phyloP scores from a whole-genome alignment of 2,329 filamentous ascomycete species.

The Diaporthe batatas region DNA sequence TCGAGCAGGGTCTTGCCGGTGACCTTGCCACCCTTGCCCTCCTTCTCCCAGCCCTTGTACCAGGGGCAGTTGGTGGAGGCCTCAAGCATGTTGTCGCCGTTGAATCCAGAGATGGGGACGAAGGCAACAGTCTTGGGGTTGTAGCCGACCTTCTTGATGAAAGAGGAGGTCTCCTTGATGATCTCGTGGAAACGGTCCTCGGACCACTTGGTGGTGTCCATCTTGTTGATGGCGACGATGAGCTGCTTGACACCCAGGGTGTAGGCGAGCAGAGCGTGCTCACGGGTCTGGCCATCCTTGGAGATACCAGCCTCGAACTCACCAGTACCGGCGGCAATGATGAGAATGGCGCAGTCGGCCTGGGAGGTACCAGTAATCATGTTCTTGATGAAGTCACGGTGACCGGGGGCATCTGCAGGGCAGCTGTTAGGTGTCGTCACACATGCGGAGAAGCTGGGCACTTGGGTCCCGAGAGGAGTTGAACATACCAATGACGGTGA shows the following conservation, averaged over 20 bases:
- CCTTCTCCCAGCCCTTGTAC: constrained; percentile 99
- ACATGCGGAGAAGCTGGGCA: constrained; percentile 30
- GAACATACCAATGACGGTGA: constrained; percentile 92
- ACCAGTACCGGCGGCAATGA: constrained; percentile 99
- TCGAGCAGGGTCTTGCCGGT: constrained; percentile 98
- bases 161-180: constrained; percentile 99
- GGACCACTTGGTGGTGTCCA: constrained; percentile 99
- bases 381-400: constrained; percentile 99
- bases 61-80: constrained; percentile 94
- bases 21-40: constrained; percentile 88
- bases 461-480: not conserved
- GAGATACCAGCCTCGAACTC: constrained; percentile 99
- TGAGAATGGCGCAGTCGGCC: constrained; percentile 99
- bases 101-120: constrained; percentile 99
- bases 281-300: constrained; percentile 99
- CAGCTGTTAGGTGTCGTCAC: constrained; percentile 42
- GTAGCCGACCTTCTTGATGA: constrained; percentile 99
- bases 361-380: constrained; percentile 99
- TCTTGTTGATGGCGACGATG: constrained; percentile 99
- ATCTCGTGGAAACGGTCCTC: constrained; percentile 98
- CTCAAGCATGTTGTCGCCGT: constrained; percentile 99
- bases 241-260: constrained; percentile 99
- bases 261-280: constrained; percentile 99
- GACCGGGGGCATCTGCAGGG: constrained; percentile 87
- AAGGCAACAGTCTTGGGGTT: constrained; percentile 99